phyloP scores from a whole-genome alignment of 2,329 filamentous ascomycete species.

The Neofusicoccum ribis region DNA sequence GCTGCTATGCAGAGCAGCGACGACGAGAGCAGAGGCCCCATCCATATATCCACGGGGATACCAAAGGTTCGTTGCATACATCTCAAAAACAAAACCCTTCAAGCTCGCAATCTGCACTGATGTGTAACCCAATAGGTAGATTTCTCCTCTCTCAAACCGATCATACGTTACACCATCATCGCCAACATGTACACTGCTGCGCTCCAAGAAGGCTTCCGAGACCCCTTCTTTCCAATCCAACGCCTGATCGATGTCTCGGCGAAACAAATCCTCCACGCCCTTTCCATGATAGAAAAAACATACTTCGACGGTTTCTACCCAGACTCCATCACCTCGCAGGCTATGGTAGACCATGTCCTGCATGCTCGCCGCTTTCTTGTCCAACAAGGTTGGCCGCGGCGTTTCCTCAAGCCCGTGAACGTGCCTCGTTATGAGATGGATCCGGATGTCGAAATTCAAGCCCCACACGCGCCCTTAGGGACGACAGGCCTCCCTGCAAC shows the following conservation, averaged over 20 bases:
- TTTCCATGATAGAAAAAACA: background rate
- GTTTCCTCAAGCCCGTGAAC: background rate
- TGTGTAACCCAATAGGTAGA: background rate
- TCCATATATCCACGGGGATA: background rate
- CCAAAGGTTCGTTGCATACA: background rate
- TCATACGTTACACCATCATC: conserved; percentile 6
- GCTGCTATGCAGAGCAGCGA: background rate
- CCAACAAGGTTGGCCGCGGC: background rate
- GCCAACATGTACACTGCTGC: conserved; percentile 1
- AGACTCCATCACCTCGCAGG: background rate
- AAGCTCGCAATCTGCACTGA: background rate
- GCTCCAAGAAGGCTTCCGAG: background rate
- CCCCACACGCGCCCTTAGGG: background rate
- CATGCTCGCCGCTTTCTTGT: background rate
- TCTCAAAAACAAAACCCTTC: too few relatives aligned
- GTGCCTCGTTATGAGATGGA: background rate
- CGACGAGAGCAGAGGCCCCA: background rate
- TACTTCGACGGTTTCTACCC: background rate
- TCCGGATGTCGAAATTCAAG: too few relatives aligned
- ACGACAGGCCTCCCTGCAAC: background rate
- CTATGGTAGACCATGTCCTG: background rate
- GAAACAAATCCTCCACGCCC: background rate
- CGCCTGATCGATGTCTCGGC: background rate
- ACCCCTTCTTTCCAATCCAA: background rate
- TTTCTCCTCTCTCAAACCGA: background rate